Evolutionary conservation across 2,329 filamentous ascomycete species (phyloP).

Genomic region (Aspergillus persii): DNA sequence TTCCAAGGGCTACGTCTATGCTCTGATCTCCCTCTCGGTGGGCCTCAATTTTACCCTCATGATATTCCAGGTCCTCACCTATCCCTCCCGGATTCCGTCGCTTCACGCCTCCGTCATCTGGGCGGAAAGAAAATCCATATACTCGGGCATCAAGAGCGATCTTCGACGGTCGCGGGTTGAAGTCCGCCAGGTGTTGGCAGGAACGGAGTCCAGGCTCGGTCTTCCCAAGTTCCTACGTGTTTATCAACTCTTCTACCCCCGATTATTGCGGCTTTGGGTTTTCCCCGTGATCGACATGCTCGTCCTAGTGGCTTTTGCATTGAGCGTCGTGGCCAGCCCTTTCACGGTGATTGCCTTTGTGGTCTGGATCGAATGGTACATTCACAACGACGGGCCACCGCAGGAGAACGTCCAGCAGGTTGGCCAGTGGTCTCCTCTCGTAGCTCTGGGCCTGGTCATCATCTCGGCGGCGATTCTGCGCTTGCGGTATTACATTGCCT

Average conservation of each 20-base stretch:
- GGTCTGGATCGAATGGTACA: conserved; percentile 33
- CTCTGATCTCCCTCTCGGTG: conserved; percentile 24
- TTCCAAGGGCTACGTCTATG: conserved; percentile 30
- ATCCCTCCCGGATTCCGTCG: conserved; percentile 26
- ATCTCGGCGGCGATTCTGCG: conserved; percentile 28
- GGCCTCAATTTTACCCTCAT: conserved; percentile 25
- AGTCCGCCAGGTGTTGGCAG: neutral
- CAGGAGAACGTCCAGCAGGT: conserved; percentile 31
- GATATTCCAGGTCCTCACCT: conserved; percentile 22
- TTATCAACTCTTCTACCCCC: conserved; percentile 2
- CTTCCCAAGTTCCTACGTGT: neutral
- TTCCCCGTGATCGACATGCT: conserved; percentile 11
- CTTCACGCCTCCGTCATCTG: conserved; percentile 23
- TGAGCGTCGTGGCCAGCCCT: conserved; percentile 32
- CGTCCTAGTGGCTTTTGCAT: conserved; percentile 19
- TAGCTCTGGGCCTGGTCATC: conserved; percentile 27
- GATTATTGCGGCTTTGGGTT: conserved; percentile 12
- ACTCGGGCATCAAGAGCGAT: conserved; percentile 17
- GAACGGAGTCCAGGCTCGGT: neutral
- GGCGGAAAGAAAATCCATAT: conserved; percentile 21
- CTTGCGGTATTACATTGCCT: conserved; percentile 27
- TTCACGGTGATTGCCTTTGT: conserved; percentile 32
- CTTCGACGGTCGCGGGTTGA: neutral
- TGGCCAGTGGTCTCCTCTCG: conserved; percentile 31
- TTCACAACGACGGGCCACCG: conserved; percentile 27